phyloP scores from a whole-genome alignment of 306 rosid genomes.

The Cicer arietinum region DNA sequence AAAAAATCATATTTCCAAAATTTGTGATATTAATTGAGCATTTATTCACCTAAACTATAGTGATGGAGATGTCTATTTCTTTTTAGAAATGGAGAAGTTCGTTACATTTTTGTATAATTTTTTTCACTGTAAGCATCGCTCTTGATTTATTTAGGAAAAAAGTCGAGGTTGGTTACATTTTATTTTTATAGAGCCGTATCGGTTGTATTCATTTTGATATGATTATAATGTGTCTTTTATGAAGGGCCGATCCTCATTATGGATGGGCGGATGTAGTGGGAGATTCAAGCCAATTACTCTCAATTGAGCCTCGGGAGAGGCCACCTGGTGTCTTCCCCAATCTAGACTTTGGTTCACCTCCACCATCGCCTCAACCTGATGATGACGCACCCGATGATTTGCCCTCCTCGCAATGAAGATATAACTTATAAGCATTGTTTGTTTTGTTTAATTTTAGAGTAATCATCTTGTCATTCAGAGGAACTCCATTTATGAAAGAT shows the following conservation, averaged over 20 bases:
- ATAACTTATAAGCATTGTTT: slow-evolving; percentile 30
- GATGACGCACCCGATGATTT: slow-evolving; percentile 57
- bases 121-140: no score
- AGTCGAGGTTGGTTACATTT: neutral
- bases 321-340: slow-evolving; percentile 84
- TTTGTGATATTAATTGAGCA: no score
- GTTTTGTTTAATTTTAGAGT: slow-evolving; percentile 41
- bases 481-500: slow-evolving; percentile 42
- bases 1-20: no score
- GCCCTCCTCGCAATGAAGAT: slow-evolving; percentile 60
- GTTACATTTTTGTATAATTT: no score
- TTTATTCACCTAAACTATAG: no score
- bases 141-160: no score
- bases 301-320: slow-evolving; percentile 78
- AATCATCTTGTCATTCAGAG: slow-evolving; percentile 28
- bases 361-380: slow-evolving; percentile 49
- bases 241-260: slow-evolving; percentile 94
- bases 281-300: slow-evolving; percentile 84
- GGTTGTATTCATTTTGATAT: slow-evolving; percentile 27
- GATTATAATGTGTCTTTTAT: slow-evolving; percentile 27
- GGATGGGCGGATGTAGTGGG: slow-evolving; percentile 99
- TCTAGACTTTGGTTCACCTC: slow-evolving; percentile 67
- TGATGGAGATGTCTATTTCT: no score
- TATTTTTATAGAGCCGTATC: neutral
- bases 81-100: no score